Percentiles rank a stretch among this genome's conserved stretches.
These are phyloP conservation scores for Epichloe aotearoae DNA, from an alignment of 2,329 filamentous ascomycete species.

Conservation along the genomic window DNA sequence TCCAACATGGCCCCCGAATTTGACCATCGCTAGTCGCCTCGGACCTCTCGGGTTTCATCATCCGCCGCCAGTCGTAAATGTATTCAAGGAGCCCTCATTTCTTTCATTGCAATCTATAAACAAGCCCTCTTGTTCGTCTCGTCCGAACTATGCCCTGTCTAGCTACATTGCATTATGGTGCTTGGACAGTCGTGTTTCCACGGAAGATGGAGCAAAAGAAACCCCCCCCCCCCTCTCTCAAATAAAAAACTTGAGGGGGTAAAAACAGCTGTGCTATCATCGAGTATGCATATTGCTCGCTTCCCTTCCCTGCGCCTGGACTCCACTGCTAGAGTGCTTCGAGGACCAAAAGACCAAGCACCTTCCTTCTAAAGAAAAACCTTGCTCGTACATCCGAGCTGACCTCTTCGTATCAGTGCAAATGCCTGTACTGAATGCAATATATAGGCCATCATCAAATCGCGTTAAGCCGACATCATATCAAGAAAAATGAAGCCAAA, in stretches of 20 bases:
- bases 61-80: no score
- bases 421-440: background rate
- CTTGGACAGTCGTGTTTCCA: background rate
- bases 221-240: no score
- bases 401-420: background rate
- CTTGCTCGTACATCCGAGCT: background rate
- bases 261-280: background rate
- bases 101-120: background rate
- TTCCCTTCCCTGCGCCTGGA: conserved; percentile 3
- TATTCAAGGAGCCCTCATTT: background rate
- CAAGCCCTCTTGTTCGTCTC: background rate
- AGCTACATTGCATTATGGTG: background rate
- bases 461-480: no score
- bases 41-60: no score
- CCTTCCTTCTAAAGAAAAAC: background rate
- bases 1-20: no score
- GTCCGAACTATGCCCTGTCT: background rate
- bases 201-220: background rate
- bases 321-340: conserved; percentile 2
- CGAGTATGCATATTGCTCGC: background rate
- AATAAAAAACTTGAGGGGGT: background rate
- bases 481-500: background rate
- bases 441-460: background rate
- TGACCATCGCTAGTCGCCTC: no score
- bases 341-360: background rate